Conservation (phyloP, 108 stramenopile genomes). For the Pseudonitzschia multiseries region DNA sequence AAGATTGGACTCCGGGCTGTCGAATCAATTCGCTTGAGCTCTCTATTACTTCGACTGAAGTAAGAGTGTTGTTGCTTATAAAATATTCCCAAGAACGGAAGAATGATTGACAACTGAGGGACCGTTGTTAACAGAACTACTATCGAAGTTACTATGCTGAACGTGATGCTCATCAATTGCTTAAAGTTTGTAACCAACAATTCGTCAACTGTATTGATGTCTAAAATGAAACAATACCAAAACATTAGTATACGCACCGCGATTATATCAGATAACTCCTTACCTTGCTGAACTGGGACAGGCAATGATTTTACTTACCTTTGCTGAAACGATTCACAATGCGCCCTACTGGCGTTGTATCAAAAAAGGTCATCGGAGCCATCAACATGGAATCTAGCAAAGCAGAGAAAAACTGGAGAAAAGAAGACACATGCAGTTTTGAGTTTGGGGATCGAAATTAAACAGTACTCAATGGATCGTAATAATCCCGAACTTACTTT, state of each 20-base stretch:
- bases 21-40: conserved; percentile 86
- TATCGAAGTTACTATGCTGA: conserved; percentile 64
- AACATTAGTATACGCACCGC: too few relatives aligned
- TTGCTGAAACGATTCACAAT: conserved; percentile 61
- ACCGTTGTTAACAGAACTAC: conserved; percentile 63
- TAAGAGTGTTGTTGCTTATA: conserved; percentile 74
- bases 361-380: conserved; percentile 88
- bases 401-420: conserved; percentile 42
- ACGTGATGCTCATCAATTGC: conserved; percentile 60
- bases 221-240: too few relatives aligned
- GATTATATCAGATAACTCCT: too few relatives aligned
- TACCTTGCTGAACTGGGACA: conserved; percentile 38
- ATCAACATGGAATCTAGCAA: conserved; percentile 58
- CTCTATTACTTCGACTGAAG: conserved; percentile 73
- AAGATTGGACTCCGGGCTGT: conserved; percentile 78
- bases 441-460: not conserved
- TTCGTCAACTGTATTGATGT: conserved; percentile 95
- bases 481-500: conserved; percentile 18
- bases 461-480: not conserved
- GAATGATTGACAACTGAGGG: conserved; percentile 39
- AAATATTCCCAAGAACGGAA: conserved; percentile 59
- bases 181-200: conserved; percentile 59
- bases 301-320: conserved; percentile 32
- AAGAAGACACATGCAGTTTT: not conserved
- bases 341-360: conserved; percentile 59